Percentiles rank a stretch among this genome's conserved stretches.
These are phyloP conservation scores for Plasmodium malariae DNA, from an alignment of 169 alveolate species.

Conservation along the genomic window DNA sequence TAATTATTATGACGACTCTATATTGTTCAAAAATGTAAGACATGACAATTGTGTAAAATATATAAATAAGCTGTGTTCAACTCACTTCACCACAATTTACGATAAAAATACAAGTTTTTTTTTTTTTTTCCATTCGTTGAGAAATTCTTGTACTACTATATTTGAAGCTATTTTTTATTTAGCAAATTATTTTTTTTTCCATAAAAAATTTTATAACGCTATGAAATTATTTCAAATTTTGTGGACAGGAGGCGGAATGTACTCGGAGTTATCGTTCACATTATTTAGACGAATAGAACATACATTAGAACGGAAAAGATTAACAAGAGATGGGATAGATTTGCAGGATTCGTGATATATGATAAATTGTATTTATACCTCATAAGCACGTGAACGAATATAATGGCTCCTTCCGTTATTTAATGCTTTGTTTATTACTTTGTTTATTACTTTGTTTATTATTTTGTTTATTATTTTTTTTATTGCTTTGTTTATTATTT, in stretches of 20 bases:
- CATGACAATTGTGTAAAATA: neutral
- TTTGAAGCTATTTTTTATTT: constrained; percentile 36
- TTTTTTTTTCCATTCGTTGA: constrained; percentile 30
- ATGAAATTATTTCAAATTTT: constrained; percentile 27
- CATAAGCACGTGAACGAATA: too few relatives aligned
- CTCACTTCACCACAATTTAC: constrained; percentile 11
- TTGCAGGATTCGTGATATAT: too few relatives aligned
- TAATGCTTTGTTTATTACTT: too few relatives aligned
- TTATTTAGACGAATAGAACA: too few relatives aligned
- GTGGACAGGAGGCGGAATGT: constrained; percentile 43
- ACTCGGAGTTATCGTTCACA: too few relatives aligned
- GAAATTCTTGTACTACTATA: constrained; percentile 20
- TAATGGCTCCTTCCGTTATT: too few relatives aligned
- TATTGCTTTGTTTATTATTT: too few relatives aligned
- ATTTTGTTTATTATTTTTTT: too few relatives aligned
- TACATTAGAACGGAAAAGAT: too few relatives aligned
- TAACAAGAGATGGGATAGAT: too few relatives aligned
- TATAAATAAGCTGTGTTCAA: constrained; percentile 6
- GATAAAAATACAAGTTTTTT: constrained; percentile 41
- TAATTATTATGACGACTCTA: neutral
- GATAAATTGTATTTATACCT: too few relatives aligned
- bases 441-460: too few relatives aligned
- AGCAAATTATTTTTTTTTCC: constrained; percentile 53
- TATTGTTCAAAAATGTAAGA: neutral
- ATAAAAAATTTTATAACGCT: constrained; percentile 23